Evolutionary conservation across 441 rosid genomes (phyloP).

Genomic region (Eruca vesicaria): DNA sequence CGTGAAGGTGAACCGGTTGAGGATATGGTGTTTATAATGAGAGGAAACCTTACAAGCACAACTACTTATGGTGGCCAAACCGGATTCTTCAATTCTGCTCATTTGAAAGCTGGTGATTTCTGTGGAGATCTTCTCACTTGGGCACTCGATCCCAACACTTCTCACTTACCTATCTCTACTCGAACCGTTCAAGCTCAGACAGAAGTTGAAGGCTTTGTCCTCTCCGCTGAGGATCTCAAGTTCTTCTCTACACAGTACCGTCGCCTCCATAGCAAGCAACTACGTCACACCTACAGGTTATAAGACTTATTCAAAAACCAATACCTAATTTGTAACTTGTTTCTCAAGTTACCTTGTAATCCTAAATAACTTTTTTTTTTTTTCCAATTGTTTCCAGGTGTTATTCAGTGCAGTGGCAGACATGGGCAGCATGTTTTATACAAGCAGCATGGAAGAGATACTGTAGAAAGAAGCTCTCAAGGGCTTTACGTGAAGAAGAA

Average conservation of each 20-base stretch:
- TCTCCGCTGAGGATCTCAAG: conserved; percentile 56
- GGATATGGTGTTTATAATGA: conserved; percentile 50
- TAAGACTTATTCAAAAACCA: background rate
- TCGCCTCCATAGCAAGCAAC: conserved; percentile 39
- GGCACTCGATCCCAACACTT: conserved; percentile 34
- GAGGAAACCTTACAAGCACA: conserved; percentile 44
- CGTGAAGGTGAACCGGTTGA: conserved; percentile 54
- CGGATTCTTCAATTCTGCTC: conserved; percentile 32
- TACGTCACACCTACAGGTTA: conserved; percentile 30
- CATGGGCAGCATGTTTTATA: conserved; percentile 65
- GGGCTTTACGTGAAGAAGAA: conserved; percentile 45
- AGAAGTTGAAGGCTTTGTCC: conserved; percentile 61
- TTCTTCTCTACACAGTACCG: conserved; percentile 34
- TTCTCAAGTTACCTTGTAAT: background rate
- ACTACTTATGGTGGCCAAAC: conserved; percentile 42
- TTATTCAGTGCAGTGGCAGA: conserved; percentile 52
- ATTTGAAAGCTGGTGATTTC: conserved; percentile 18
- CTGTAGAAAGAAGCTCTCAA: conserved; percentile 46
- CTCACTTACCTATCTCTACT: conserved; percentile 39
- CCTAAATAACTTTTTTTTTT: background rate
- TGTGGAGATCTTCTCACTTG: conserved; percentile 43
- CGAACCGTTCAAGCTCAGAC: conserved; percentile 47
- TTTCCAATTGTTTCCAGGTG: conserved; percentile 26
- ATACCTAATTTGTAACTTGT: background rate
- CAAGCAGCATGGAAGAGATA: conserved; percentile 65